Base-by-base conservation (phyloP, 768 basidiomycete genomes). In the Cystofilobasidium capitatum region DNA sequence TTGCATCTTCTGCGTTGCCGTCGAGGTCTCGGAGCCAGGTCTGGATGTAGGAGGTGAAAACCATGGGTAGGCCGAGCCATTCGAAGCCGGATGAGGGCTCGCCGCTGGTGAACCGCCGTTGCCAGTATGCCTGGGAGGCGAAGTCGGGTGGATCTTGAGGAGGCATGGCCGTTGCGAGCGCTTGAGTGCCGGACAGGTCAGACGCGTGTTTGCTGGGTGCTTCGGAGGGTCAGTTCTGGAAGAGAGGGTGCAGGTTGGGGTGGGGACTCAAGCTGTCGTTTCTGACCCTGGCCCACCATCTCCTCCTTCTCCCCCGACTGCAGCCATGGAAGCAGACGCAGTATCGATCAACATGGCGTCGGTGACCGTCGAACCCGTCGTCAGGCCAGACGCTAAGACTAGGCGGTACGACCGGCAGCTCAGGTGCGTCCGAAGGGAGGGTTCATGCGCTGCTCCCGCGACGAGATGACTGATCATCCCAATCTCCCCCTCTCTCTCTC, bases 331-430 rank as follows among this genome's bases (percentile, higher is more conserved):
- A n/a, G n/a, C n/a, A n/a, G 54, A 64, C 54, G 4, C 54, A 3
- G 31, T 64, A 24, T 57, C 63, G 37, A 14, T 64, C 40, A 37
- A 51, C n/a, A 22, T 39, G 14, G 63, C 63, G 12, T 37, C 51
- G 5, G 63, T 58, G 8, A 29, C 24, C 2, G 54, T 64, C 13
- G 49, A n/a, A 22, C 16, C 12, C 31, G n/a, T 58, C 10, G 45
- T 29, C 10, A 83, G 83, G 65, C 91, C 91, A 47, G 91, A 96
- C 77, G 83, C 79, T 71, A 96, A 94, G 77, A 86, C 90, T 2
- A 83, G 91, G 55, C 83, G 90, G 55, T 99, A 98, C 75, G 94
- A 99, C 78, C 86, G 94, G 64, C 94, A 99, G 78, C 83, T 98
- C 40, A 82, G 93, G 91, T 91, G 69, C 47, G 82, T 73, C 26